Evolutionary conservation across 768 basidiomycete genomes (phyloP).

Genomic region (Tylopilus felleus): DNA sequence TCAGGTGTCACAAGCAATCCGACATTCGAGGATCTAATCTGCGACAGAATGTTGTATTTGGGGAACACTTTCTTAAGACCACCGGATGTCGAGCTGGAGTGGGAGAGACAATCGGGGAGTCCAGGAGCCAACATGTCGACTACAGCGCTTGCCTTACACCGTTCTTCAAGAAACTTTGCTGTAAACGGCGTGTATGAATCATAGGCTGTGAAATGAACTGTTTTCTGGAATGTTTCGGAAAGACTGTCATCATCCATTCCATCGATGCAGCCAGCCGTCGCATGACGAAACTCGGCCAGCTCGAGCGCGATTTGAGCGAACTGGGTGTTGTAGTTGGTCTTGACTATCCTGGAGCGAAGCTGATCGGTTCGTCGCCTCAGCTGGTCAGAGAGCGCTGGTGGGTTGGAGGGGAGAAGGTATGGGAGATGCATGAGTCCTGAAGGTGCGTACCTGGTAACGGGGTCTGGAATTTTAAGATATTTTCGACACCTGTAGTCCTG

Average conservation of each 20-base stretch:
- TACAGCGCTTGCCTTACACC: background rate
- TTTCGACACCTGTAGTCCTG: background rate
- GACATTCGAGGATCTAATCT: background rate
- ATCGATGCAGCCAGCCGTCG: background rate
- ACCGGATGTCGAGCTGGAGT: conserved; percentile 17
- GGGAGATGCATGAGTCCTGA: background rate
- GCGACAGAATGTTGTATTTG: conserved; percentile 1
- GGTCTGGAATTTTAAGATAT: no score
- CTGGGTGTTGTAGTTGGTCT: background rate
- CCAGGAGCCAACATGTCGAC: conserved; percentile 14
- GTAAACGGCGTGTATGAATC: conserved; percentile 10
- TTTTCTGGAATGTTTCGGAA: conserved; percentile 2
- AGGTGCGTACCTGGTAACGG: no score
- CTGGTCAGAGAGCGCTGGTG: background rate
- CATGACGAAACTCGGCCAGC: conserved; percentile 1
- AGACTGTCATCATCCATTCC: background rate
- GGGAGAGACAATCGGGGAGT: conserved; percentile 13
- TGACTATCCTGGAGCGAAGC: background rate
- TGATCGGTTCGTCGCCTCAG: background rate
- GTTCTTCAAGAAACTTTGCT: conserved; percentile 1
- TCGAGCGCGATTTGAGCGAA: conserved; percentile 1
- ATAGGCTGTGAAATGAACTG: conserved; percentile 13
- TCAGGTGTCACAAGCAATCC: background rate
- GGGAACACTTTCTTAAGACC: conserved; percentile 8
- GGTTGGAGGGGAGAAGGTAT: background rate